Evolutionary conservation across 2,329 filamentous ascomycete species (phyloP).

Genomic region (Ascochyta clinopodiicola): DNA sequence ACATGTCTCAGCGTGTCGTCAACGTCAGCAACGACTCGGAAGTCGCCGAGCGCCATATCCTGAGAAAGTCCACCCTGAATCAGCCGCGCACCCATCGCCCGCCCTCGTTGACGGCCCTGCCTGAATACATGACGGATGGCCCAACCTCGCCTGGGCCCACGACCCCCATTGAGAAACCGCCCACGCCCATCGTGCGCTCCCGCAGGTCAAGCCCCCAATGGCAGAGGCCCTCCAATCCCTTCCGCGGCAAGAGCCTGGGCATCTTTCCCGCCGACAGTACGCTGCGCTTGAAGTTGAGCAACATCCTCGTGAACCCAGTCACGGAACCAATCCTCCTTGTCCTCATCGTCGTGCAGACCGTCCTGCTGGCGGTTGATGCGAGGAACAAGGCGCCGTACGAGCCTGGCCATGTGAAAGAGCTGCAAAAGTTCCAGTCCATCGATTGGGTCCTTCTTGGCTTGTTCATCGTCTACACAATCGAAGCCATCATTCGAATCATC

Average conservation of each 20-base stretch:
- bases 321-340: constrained; percentile 87
- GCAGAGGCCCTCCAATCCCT: constrained; percentile 67
- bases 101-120: constrained; percentile 59
- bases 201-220: constrained; percentile 51
- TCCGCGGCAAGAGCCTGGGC: constrained; percentile 85
- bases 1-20: constrained; percentile 96
- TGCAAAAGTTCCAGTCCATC: constrained; percentile 71
- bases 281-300: constrained; percentile 76
- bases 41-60: constrained; percentile 74
- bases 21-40: constrained; percentile 95
- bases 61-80: constrained; percentile 66
- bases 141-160: constrained; percentile 39
- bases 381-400: constrained; percentile 71
- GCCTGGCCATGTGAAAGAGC: constrained; percentile 56
- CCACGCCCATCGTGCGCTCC: constrained; percentile 36
- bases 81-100: constrained; percentile 61
- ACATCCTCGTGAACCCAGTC: constrained; percentile 82
- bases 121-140: constrained; percentile 56
- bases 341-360: constrained; percentile 84
- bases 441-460: constrained; percentile 83
- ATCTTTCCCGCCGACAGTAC: constrained; percentile 81
- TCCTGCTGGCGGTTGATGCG: constrained; percentile 87
- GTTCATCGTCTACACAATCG: constrained; percentile 88
- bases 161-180: constrained; percentile 47
- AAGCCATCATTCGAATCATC: constrained; percentile 81